Conservation (phyloP, 1,284 basidiomycete species). For the Wolfiporia cocos region DNA sequence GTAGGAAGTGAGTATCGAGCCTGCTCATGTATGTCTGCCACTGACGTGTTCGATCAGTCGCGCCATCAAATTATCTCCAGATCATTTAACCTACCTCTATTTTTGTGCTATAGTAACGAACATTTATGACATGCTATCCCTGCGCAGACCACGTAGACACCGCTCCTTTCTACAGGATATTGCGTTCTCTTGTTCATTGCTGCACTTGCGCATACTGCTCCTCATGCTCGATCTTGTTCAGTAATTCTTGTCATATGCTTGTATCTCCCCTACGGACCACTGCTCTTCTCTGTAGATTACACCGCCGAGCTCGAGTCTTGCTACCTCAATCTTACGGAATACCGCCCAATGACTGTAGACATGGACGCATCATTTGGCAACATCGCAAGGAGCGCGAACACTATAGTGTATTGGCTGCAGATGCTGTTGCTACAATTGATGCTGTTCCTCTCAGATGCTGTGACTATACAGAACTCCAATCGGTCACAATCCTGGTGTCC, state of each 20-base stretch:
- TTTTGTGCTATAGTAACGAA: constrained; percentile 10
- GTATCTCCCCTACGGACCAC: background rate
- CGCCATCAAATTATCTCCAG: constrained; percentile 78
- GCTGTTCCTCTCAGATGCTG: too few relatives aligned
- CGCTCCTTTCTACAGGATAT: constrained; percentile 2
- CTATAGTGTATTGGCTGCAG: constrained; percentile 9
- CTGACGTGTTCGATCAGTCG: constrained; percentile 41
- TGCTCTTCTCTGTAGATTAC: constrained; percentile 2
- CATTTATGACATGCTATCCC: constrained; percentile 15
- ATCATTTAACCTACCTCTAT: constrained; percentile 39
- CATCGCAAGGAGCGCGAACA: too few relatives aligned
- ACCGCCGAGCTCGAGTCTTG: too few relatives aligned
- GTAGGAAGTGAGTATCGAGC: constrained; percentile 66
- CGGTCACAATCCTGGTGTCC: too few relatives aligned
- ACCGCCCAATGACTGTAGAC: too few relatives aligned
- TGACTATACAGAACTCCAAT: too few relatives aligned
- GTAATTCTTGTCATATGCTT: background rate
- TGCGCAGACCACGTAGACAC: constrained; percentile 3
- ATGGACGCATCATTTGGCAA: too few relatives aligned
- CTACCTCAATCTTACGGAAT: too few relatives aligned
- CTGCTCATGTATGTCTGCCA: constrained; percentile 1
- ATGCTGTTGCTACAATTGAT: constrained; percentile 19
- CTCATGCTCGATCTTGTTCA: background rate
- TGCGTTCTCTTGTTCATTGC: too few relatives aligned
- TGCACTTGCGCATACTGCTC: too few relatives aligned